phyloP scores from a whole-genome alignment of 2,329 filamentous ascomycete genomes.

The Colletotrichum tabaci region DNA sequence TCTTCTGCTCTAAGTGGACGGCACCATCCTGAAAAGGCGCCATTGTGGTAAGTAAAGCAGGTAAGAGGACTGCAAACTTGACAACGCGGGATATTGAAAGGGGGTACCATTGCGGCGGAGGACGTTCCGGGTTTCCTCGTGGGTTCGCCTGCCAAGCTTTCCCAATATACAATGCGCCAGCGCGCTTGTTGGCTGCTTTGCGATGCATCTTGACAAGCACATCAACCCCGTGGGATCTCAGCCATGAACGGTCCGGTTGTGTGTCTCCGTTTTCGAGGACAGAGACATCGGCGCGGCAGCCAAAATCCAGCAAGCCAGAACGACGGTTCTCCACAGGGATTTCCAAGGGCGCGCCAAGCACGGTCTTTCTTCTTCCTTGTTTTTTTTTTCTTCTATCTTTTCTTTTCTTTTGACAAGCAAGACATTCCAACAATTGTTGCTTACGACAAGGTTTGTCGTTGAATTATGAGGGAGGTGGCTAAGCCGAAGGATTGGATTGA shows the following conservation, averaged over 20 bases:
- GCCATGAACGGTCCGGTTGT: neutral
- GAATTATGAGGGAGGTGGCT: slow-evolving; percentile 12
- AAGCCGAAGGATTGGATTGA: slow-evolving; percentile 22
- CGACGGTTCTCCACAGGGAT: neutral
- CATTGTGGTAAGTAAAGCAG: neutral
- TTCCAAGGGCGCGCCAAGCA: too few species aligned
- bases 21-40: neutral
- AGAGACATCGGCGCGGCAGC: neutral
- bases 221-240: neutral
- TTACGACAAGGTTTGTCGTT: neutral
- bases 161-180: neutral
- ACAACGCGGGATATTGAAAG: neutral
- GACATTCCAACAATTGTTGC: neutral
- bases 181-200: slow-evolving; percentile 15
- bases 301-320: neutral
- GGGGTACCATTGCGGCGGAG: slow-evolving; percentile 15
- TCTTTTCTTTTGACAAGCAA: too few species aligned
- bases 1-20: neutral
- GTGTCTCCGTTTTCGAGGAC: too few species aligned
- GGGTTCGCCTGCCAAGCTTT: slow-evolving; percentile 29
- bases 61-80: neutral
- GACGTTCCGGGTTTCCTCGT: slow-evolving; percentile 33
- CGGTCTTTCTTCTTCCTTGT: too few species aligned
- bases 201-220: neutral
- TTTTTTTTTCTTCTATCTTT: too few species aligned